A percentile compares a stretch with the other conserved stretches of the same genome.
These are phyloP conservation scores for Coemansia sp. DNA, from an alignment of 192 early-diverging fungal genomes.

Conservation along the genomic window DNA sequence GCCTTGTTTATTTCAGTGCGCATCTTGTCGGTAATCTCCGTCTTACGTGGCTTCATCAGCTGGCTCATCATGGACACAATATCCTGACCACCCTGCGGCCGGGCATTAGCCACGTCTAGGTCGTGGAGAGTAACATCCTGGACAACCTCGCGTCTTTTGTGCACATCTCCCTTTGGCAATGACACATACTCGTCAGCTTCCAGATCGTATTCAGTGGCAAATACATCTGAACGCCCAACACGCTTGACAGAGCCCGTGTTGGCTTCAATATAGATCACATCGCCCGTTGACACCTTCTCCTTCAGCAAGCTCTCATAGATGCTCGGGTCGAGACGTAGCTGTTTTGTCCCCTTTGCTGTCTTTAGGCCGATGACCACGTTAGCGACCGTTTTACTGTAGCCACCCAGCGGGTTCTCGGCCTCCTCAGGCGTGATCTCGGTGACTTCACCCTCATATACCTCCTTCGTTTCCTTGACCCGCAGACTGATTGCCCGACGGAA, in stretches of 20 bases:
- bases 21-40: conserved; percentile 98
- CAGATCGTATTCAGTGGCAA: conserved; percentile 96
- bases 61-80: conserved; percentile 99
- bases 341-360: conserved; percentile 97
- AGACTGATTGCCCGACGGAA: conserved; percentile 95
- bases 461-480: conserved; percentile 97
- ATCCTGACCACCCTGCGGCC: conserved; percentile 96
- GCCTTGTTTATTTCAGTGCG: conserved; percentile 98
- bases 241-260: conserved; percentile 98
- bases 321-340: conserved; percentile 93
- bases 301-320: conserved; percentile 98
- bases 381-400: conserved; percentile 94
- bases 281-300: conserved; percentile 93
- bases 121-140: conserved; percentile 98
- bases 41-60: conserved; percentile 98
- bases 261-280: conserved; percentile 98
- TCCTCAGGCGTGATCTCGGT: conserved; percentile 97
- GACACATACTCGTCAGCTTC: conserved; percentile 99
- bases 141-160: conserved; percentile 98
- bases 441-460: conserved; percentile 99
- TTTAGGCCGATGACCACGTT: conserved; percentile 97
- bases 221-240: conserved; percentile 96
- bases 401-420: conserved; percentile 96
- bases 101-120: conserved; percentile 93
- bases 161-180: conserved; percentile 96